phyloP scores from a whole-genome alignment of 257 asterid genomes.

The Przewalskia tangutica region DNA sequence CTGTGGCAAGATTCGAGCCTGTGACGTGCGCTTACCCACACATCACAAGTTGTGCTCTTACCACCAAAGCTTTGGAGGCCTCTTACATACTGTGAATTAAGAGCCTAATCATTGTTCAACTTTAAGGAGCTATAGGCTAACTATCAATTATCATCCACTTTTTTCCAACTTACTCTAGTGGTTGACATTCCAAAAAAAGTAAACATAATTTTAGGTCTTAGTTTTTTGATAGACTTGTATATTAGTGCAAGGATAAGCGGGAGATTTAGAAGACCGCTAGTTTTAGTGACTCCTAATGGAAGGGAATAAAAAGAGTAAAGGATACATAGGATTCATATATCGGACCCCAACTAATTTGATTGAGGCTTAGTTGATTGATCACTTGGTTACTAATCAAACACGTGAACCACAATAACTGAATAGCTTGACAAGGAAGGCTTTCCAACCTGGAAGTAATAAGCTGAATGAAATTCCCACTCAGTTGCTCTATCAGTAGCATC shows the following conservation, averaged over 20 bases:
- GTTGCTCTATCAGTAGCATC: conserved; percentile 66
- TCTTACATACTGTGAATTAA: background rate
- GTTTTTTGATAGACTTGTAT: background rate
- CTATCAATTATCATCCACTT: background rate
- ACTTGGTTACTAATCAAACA: background rate
- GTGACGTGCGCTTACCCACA: background rate
- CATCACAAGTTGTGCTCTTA: background rate
- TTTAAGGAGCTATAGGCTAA: background rate
- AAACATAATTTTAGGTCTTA: background rate
- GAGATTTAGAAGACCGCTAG: background rate
- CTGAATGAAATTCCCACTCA: conserved; percentile 77
- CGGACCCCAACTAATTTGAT: background rate
- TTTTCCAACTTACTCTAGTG: background rate
- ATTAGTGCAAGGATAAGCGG: background rate
- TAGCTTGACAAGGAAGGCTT: background rate
- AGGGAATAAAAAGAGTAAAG: background rate
- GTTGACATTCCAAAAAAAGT: background rate
- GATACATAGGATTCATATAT: background rate
- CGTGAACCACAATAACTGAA: background rate
- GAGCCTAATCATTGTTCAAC: background rate
- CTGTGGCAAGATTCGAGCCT: background rate
- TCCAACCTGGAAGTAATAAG: conserved; percentile 80
- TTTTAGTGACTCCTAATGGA: background rate
- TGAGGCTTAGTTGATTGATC: background rate
- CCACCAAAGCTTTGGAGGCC: background rate